Base-by-base conservation (phyloP, 2,329 filamentous ascomycete species). In the Trichophaea hybrida region DNA sequence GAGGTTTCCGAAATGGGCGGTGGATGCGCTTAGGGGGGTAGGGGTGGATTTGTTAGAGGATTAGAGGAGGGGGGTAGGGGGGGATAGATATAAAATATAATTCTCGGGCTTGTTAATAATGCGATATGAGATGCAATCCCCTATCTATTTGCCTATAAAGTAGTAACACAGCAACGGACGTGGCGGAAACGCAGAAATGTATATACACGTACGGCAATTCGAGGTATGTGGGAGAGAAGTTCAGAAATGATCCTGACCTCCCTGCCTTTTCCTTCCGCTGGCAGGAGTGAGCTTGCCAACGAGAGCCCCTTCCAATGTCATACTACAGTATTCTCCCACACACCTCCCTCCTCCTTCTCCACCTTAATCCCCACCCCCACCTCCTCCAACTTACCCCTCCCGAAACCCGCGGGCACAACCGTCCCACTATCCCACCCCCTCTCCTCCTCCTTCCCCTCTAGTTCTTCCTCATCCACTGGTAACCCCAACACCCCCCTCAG, bases 1-100 rank as follows among this genome's bases (percentile, higher is more conserved):
- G 10, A 79, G 79, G 58, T 89, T 88, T 70, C 93, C 94, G 0
- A 73, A 75, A 0, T 98, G 93, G 93, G 90, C 88, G 1, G 83
- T 95, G 2, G 80, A 81, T 55, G 88, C 93, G 5, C 73, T 98
- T 63, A 78, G 74, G 61, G 79, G 78, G 0, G 91, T 97, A n/a
- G 86, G 85, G 1, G 81, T 98, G 59, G 84, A 94, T 73, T 71
- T 90, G 67, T 72, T 83, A 33, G 61, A 55, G 17, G 54, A 61
- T 13, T 56, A 61, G n/a, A n/a, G 24, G n/a, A 33, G 13, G 31
- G 50, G 6, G 13, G 4, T 15, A 13, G 4, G 50, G 37, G 32
- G 24, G 24, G 24, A 24, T 24, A 24, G 24, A 24, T 24, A 24
- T 1, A 24, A 24, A 24, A 24, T 24, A 24, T 2, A 24, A 24